These are phyloP conservation scores for Yamadazyma spencermartinsiae DNA, from an alignment of 1,139 yeast species.

Conservation along the genomic window DNA sequence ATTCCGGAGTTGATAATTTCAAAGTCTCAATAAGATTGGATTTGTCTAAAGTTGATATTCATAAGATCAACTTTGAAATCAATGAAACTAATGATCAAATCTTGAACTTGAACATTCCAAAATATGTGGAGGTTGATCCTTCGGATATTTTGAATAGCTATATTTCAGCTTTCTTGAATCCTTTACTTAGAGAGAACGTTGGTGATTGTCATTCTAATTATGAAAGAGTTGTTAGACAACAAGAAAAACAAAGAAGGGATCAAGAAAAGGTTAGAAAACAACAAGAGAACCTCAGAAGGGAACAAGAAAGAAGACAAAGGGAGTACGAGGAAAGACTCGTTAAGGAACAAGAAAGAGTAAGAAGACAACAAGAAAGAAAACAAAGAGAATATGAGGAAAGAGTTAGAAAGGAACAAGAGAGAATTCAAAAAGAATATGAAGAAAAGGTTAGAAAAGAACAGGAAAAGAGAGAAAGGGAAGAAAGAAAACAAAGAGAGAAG, in stretches of 20 bases:
- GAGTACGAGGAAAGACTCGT: slow-evolving; percentile 4
- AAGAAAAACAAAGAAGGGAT: slow-evolving; percentile 4
- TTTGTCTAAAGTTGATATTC: slow-evolving; percentile 32
- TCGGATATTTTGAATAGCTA: slow-evolving; percentile 9
- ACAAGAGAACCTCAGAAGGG: slow-evolving; percentile 9
- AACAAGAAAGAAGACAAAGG: slow-evolving; percentile 9
- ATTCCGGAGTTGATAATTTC: slow-evolving; percentile 35
- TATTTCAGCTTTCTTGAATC: slow-evolving; percentile 9
- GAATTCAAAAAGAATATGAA: slow-evolving; percentile 7
- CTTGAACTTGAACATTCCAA: slow-evolving; percentile 44
- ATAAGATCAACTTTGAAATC: slow-evolving; percentile 40
- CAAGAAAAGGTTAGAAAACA: slow-evolving; percentile 7
- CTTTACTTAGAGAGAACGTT: slow-evolving; percentile 4
- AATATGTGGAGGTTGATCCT: slow-evolving; percentile 18
- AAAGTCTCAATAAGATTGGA: slow-evolving; percentile 34
- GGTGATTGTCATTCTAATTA: slow-evolving; percentile 6
- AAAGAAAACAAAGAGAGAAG: slow-evolving; percentile 16
- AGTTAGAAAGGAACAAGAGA: slow-evolving; percentile 11
- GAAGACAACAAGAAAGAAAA: slow-evolving; percentile 11
- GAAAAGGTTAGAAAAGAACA: slow-evolving; percentile 13
- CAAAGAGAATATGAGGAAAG: slow-evolving; percentile 12
- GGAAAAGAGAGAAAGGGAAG: slow-evolving; percentile 18
- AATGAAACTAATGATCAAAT: slow-evolving; percentile 27
- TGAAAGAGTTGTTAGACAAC: slow-evolving; percentile 1
- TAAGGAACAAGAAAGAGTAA: slow-evolving; percentile 10